Base-by-base conservation (phyloP, 495 filamentous ascomycete genomes). In the Echria macrotheca region DNA sequence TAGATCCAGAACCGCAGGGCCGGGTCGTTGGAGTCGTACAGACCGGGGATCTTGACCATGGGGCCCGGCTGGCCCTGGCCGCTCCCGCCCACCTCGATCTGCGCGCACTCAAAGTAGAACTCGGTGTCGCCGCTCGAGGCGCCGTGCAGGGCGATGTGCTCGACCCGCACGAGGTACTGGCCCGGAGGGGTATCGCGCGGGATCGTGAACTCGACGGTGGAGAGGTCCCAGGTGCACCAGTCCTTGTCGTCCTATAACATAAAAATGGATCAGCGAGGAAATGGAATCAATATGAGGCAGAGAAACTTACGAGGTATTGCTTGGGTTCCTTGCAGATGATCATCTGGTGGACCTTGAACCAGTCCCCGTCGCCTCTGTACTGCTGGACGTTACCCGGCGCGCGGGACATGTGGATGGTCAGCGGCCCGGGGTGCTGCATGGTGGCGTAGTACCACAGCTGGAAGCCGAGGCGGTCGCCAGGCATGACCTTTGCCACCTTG, bases 151-250 rank as follows among this genome's bases (percentile, higher is more conserved):
- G 63, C 76, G 39, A 78, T 71, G 47, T 76, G 73, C 49, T 79
- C 75, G 22, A 66, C 66, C 10, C 76, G 68, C 40, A 77, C 54
- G 25, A 79, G 69, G 55, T 79, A 80, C 44, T 78, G 68, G 28
- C 76, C 76, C 6, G 56, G 57, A 12, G 70, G 25, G 66, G 59
- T 35, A 49, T 55, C 44, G 47, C 59, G 6, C 4, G 75, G 74
- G 43, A 77, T 68, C 17, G 62, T 64, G 61, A 77, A 77, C 25
- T 66, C 63, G 44, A 73, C 60, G 8, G 45, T 55, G 39, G 57
- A 45, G 15, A 56, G 53, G 28, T 53, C 47, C 50, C 54, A 64
- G 35, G 50, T 55, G 14, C 52, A 55, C 63, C 63, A 66, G 41
- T 59, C 50, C 33, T 58, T 55, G 41, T 57, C 60, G 42, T 45